Conservation (phyloP, 371 early-diverging fungal genomes). For the Syncephalastrum contaminatum region DNA sequence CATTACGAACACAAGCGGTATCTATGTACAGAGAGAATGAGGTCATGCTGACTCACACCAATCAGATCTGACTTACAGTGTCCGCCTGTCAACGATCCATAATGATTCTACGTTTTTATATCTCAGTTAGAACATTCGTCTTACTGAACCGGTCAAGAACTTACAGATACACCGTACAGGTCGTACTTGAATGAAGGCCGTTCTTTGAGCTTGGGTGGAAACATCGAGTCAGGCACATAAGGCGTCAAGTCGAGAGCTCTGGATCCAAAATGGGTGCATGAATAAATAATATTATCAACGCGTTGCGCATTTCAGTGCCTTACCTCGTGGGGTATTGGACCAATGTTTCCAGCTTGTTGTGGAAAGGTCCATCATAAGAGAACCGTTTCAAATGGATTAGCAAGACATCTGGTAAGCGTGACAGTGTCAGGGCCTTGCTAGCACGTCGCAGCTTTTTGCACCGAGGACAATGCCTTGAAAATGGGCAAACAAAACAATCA, state of each 20-base stretch:
- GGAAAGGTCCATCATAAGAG: conserved; percentile 89
- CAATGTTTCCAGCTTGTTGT: conserved; percentile 86
- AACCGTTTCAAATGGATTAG: conserved; percentile 94
- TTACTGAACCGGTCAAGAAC: conserved; percentile 6
- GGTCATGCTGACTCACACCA: not conserved
- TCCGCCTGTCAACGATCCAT: conserved; percentile 88
- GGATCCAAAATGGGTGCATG: not conserved
- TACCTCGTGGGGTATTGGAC: conserved; percentile 81
- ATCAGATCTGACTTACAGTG: conserved; percentile 59
- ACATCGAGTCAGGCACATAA: conserved; percentile 47
- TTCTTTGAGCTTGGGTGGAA: conserved; percentile 64
- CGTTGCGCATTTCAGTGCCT: conserved; percentile 3
- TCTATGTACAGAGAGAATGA: conserved; percentile 35
- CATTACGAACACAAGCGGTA: conserved; percentile 86
- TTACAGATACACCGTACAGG: conserved; percentile 87
- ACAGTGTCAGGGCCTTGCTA: conserved; percentile 75
- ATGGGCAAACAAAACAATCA: not conserved
- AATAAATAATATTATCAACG: conserved; percentile 6
- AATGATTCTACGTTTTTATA: conserved; percentile 68
- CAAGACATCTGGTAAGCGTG: conserved; percentile 84
- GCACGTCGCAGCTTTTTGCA: conserved; percentile 77
- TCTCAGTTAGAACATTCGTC: not conserved
- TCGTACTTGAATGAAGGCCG: conserved; percentile 60
- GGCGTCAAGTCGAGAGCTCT: conserved; percentile 35
- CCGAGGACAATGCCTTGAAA: conserved; percentile 69